A percentile compares a stretch with the other conserved stretches of the same genome.
phyloP scores from a whole-genome alignment of 2,329 filamentous ascomycete genomes.

The Fusarium sp. region DNA sequence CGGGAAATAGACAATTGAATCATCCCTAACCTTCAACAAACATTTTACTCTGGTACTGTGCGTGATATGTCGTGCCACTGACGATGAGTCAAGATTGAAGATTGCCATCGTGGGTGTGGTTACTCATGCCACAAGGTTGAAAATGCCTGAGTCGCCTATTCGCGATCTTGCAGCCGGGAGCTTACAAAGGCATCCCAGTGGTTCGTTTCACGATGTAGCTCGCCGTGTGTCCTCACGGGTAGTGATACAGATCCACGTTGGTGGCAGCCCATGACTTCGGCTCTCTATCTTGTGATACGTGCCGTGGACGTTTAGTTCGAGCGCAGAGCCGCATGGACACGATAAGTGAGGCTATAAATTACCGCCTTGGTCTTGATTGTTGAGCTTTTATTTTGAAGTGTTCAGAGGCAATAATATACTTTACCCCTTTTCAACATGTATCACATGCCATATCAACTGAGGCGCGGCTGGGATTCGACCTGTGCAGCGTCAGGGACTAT shows the following conservation, averaged over 20 bases:
- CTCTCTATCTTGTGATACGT: constrained; percentile 17
- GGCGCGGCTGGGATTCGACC: neutral
- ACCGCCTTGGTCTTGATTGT: neutral
- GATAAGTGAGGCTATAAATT: neutral
- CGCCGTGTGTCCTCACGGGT: constrained; percentile 1
- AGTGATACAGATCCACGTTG: neutral
- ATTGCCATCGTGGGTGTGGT: neutral
- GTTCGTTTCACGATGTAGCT: constrained; percentile 4
- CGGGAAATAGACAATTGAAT: constrained; percentile 20
- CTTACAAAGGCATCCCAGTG: neutral
- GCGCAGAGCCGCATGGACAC: constrained; percentile 3
- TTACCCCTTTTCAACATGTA: neutral
- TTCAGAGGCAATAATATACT: neutral
- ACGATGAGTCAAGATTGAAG: neutral
- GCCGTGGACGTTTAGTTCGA: neutral
- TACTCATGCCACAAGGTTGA: neutral
- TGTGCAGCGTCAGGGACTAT: constrained; percentile 38
- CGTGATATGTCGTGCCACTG: neutral
- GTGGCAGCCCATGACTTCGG: neutral
- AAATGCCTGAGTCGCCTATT: neutral
- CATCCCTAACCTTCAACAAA: neutral
- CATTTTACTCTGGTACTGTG: neutral
- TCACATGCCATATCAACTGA: neutral
- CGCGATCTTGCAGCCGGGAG: neutral
- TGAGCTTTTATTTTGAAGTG: neutral